Conservation (phyloP, 768 basidiomycete species). For the Tylopilus balloui region DNA sequence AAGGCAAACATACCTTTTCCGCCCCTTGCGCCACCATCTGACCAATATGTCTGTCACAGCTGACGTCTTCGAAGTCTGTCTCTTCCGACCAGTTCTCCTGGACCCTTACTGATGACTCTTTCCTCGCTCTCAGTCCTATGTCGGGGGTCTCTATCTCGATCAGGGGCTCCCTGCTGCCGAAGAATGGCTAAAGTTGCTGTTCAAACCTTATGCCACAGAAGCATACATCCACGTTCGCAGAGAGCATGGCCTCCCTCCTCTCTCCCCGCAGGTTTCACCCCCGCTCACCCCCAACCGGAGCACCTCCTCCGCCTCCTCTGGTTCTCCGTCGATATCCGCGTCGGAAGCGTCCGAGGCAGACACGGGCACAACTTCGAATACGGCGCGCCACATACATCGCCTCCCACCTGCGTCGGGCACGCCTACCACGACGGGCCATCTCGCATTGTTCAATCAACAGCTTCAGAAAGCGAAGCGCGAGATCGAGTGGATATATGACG, state of each 20-base stretch:
- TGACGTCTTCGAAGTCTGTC: constrained; percentile 71
- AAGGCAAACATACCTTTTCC: constrained; percentile 45
- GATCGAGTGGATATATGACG: constrained; percentile 71
- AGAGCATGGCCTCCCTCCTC: constrained; percentile 61
- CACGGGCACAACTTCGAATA: constrained; percentile 9
- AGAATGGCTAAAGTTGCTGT: constrained; percentile 57
- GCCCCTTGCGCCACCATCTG: not conserved
- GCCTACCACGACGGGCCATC: constrained; percentile 49
- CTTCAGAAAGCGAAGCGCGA: constrained; percentile 52
- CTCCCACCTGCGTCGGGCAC: constrained; percentile 22
- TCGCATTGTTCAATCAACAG: constrained; percentile 77
- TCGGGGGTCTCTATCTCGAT: constrained; percentile 74
- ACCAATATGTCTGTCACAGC: constrained; percentile 41
- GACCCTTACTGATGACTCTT: constrained; percentile 2
- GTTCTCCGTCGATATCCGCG: not conserved
- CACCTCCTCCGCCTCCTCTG: constrained; percentile 15
- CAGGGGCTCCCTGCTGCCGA: constrained; percentile 56
- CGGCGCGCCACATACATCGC: not conserved
- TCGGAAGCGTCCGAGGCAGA: constrained; percentile 1
- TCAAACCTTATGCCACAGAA: constrained; percentile 56
- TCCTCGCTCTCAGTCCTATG: constrained; percentile 50
- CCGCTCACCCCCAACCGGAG: constrained; percentile 17
- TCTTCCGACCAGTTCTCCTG: not conserved
- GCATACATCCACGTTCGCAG: constrained; percentile 62
- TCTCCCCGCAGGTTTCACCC: constrained; percentile 27